phyloP scores from a whole-genome alignment of 169 alveolate species.

The Babesia sp. region DNA sequence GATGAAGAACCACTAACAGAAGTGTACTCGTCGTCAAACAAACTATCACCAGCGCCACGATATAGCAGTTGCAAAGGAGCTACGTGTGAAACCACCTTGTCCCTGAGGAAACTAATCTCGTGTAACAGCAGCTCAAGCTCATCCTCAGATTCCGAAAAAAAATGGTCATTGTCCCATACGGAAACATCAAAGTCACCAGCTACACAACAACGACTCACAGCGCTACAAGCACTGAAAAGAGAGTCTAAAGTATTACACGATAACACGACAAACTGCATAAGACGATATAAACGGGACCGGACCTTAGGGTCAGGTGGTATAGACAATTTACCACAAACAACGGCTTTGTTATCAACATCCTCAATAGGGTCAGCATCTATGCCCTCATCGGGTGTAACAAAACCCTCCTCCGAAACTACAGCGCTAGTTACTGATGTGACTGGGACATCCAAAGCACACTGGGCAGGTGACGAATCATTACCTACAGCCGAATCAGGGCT shows the following conservation, averaged over 20 bases:
- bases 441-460: neutral
- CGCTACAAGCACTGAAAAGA: slow-evolving; percentile 18
- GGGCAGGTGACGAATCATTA: too few species aligned
- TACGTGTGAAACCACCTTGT: neutral
- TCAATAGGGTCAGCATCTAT: neutral
- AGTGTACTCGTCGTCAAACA: neutral
- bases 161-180: slow-evolving; percentile 18
- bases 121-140: slow-evolving; percentile 35
- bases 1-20: neutral
- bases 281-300: neutral
- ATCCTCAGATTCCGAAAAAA: slow-evolving; percentile 11
- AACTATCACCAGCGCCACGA: neutral
- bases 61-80: neutral
- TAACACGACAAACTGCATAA: slow-evolving; percentile 8
- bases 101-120: slow-evolving; percentile 29
- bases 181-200: slow-evolving; percentile 23
- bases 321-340: neutral
- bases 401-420: neutral
- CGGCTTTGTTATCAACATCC: neutral
- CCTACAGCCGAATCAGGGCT: neutral
- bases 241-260: slow-evolving; percentile 22
- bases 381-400: neutral
- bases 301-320: neutral
- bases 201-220: slow-evolving; percentile 27
- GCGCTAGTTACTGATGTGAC: neutral